Evolutionary conservation across 2,329 filamentous ascomycete species (phyloP).

Genomic region (Torrubiella hemipterigena): DNA sequence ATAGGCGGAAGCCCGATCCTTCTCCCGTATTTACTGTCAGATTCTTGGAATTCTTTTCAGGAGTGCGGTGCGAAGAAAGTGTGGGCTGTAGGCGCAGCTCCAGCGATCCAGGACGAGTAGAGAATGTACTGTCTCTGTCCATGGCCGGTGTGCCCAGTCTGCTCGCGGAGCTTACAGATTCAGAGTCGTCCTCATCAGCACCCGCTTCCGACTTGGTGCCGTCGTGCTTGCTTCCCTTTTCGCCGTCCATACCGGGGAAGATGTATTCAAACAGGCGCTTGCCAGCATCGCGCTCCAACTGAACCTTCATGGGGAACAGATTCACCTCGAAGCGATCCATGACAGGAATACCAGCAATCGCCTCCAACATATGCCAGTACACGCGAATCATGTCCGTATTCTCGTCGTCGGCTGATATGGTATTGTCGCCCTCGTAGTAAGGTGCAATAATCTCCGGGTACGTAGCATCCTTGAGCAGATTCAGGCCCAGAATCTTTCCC

Average conservation of each 20-base stretch:
- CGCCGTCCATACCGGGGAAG: constrained; percentile 72
- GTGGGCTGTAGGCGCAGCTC: constrained; percentile 78
- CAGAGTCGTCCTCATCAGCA: constrained; percentile 35
- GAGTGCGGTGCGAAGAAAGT: constrained; percentile 43
- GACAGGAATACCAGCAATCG: constrained; percentile 92
- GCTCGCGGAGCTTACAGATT: constrained; percentile 26
- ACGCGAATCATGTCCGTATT: constrained; percentile 80
- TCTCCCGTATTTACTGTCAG: constrained; percentile 38
- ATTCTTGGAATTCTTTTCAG: constrained; percentile 33
- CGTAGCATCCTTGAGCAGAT: constrained; percentile 77
- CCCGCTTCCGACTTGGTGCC: constrained; percentile 38
- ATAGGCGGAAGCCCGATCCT: constrained; percentile 38
- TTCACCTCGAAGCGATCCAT: constrained; percentile 96
- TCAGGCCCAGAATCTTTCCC: constrained; percentile 76
- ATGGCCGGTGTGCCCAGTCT: constrained; percentile 22
- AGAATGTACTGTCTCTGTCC: constrained; percentile 37
- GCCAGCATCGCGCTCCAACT: constrained; percentile 84
- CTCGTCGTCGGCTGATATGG: constrained; percentile 24
- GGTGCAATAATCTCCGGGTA: constrained; percentile 95
- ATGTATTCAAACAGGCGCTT: constrained; percentile 95
- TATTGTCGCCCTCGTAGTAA: constrained; percentile 59
- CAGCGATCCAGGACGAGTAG: constrained; percentile 58
- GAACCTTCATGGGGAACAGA: constrained; percentile 83
- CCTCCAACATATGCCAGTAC: constrained; percentile 97
- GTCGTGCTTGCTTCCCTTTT: constrained; percentile 30